These are phyloP conservation scores for Trypanosoma mega DNA, from an alignment of 208 protist genomes.

Conservation along the genomic window DNA sequence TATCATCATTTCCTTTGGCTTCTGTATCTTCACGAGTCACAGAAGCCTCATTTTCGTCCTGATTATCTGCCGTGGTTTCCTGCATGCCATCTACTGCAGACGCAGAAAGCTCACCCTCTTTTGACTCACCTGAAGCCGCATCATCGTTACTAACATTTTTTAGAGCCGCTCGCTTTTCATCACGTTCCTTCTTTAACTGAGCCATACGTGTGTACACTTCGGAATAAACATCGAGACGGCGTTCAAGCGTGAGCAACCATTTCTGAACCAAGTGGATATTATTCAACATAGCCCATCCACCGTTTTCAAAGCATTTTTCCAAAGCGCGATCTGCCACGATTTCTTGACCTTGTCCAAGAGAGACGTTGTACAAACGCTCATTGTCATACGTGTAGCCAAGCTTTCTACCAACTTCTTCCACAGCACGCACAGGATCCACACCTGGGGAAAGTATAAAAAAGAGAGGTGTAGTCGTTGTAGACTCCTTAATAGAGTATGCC, in stretches of 20 bases:
- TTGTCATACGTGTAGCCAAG: slow-evolving; percentile 95
- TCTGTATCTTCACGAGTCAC: too few relatives aligned
- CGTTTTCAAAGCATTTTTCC: slow-evolving; percentile 90
- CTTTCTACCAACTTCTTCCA: slow-evolving; percentile 94
- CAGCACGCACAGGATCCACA: slow-evolving; percentile 96
- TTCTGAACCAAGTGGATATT: slow-evolving; percentile 98
- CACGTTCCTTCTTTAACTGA: slow-evolving; percentile 84
- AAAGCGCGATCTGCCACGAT: slow-evolving; percentile 95
- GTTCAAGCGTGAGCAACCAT: slow-evolving; percentile 97
- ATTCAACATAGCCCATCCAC: slow-evolving; percentile 97
- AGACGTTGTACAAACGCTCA: slow-evolving; percentile 95
- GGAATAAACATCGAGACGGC: slow-evolving; percentile 93
- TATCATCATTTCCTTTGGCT: slow-evolving; percentile 27
- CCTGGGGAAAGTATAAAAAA: slow-evolving; percentile 99
- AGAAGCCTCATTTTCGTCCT: too few relatives aligned
- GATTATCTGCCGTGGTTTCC: too few relatives aligned
- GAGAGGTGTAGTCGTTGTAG: slow-evolving; percentile 93
- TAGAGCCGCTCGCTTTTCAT: slow-evolving; percentile 66
- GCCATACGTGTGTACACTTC: slow-evolving; percentile 91
- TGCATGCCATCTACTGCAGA: too few relatives aligned
- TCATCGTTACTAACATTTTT: slow-evolving; percentile 15
- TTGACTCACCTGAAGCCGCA: background rate
- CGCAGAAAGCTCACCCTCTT: too few relatives aligned
- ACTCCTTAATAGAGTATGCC: slow-evolving; percentile 93
- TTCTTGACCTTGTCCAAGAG: slow-evolving; percentile 98